phyloP scores from a whole-genome alignment of 768 basidiomycete species.

The Lyophyllum decastes region DNA sequence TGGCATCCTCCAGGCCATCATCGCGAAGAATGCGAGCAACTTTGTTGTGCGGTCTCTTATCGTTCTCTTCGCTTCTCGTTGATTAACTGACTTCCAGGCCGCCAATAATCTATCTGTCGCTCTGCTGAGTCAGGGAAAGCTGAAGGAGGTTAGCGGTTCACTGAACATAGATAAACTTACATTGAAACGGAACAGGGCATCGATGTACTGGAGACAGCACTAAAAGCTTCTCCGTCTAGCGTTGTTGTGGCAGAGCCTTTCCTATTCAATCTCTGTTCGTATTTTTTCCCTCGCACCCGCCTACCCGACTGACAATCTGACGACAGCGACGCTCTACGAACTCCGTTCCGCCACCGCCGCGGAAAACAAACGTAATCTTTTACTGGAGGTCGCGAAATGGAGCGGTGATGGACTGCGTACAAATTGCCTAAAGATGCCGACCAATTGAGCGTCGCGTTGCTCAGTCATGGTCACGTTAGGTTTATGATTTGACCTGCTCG shows the following conservation, averaged over 20 bases:
- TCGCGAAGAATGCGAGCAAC: slow-evolving; percentile 59
- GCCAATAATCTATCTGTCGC: slow-evolving; percentile 79
- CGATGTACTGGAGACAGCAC: slow-evolving; percentile 61
- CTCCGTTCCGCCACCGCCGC: slow-evolving; percentile 70
- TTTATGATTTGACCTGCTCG: no score
- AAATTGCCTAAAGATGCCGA: slow-evolving; percentile 78
- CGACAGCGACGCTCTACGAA: slow-evolving; percentile 78
- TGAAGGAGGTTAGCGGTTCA: slow-evolving; percentile 62
- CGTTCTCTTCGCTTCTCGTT: neutral
- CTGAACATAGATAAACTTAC: neutral
- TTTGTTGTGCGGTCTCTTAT: slow-evolving; percentile 46
- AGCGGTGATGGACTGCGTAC: slow-evolving; percentile 82
- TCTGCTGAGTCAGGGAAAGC: slow-evolving; percentile 65
- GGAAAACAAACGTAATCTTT: slow-evolving; percentile 74
- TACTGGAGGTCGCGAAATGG: slow-evolving; percentile 82
- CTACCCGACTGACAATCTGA: neutral
- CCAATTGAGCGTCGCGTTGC: slow-evolving; percentile 35
- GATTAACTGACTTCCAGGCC: slow-evolving; percentile 22
- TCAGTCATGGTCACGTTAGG: no score
- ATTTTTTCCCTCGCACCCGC: neutral
- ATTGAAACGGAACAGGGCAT: slow-evolving; percentile 52
- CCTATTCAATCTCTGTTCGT: slow-evolving; percentile 81
- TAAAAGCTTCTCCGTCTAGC: slow-evolving; percentile 65
- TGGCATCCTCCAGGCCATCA: slow-evolving; percentile 39
- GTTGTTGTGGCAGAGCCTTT: slow-evolving; percentile 81